phyloP scores from a whole-genome alignment of 192 early-diverging fungal genomes.

The Entophlyctis luteolus region DNA sequence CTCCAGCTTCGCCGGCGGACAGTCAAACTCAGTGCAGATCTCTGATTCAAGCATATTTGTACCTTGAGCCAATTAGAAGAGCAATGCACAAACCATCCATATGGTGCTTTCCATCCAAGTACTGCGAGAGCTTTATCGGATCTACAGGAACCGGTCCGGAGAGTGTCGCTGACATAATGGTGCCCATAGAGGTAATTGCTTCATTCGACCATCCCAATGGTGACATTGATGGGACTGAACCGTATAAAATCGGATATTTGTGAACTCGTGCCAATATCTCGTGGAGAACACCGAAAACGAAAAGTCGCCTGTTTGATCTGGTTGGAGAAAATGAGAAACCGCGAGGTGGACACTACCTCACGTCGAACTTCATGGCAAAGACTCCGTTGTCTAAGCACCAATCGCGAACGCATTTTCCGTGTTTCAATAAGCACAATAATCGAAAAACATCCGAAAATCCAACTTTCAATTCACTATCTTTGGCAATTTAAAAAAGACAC shows the following conservation, averaged over 20 bases:
- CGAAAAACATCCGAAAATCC: constrained; percentile 68
- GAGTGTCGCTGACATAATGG: not conserved
- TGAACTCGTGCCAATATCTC: constrained; percentile 80
- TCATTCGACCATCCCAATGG: too few species aligned
- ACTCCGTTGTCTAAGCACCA: constrained; percentile 81
- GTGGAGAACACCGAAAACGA: constrained; percentile 87
- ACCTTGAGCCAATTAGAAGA: not conserved
- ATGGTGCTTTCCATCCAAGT: constrained; percentile 12
- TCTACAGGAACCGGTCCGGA: not conserved
- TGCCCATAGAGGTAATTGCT: not conserved
- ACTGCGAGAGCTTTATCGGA: not conserved
- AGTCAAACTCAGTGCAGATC: constrained; percentile 28
- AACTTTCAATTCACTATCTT: too few species aligned
- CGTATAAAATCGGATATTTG: constrained; percentile 71
- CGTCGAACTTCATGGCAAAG: constrained; percentile 65
- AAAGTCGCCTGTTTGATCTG: constrained; percentile 64
- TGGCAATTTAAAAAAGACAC: too few species aligned
- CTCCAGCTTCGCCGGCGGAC: constrained; percentile 2
- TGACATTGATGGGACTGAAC: too few species aligned
- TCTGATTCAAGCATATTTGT: not conserved
- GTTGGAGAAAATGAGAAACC: not conserved
- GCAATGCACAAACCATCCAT: constrained; percentile 7
- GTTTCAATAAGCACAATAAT: constrained; percentile 76
- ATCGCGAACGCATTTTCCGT: constrained; percentile 72
- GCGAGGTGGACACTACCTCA: constrained; percentile 50